Evolutionary conservation across 371 early-diverging fungal species (phyloP).

Genomic region (Mortierella sp.): DNA sequence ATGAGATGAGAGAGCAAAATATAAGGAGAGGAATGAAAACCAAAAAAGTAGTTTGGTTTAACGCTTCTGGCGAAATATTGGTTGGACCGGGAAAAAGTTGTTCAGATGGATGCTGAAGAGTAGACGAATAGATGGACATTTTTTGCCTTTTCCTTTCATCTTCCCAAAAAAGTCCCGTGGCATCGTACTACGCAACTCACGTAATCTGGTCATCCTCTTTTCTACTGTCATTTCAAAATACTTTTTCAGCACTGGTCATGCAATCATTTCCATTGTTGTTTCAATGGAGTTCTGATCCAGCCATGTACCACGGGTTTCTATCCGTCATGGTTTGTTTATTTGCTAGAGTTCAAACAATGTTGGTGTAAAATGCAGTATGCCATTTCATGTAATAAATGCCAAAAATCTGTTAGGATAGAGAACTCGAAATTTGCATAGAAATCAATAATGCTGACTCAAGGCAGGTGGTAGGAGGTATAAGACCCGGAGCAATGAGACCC

Average conservation of each 20-base stretch:
- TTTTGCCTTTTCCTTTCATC: neutral
- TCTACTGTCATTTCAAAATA: neutral
- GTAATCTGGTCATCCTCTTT: neutral
- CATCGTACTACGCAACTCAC: neutral
- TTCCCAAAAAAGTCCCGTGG: neutral
- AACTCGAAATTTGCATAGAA: slow-evolving; percentile 43
- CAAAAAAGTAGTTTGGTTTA: neutral
- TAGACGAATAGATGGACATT: neutral
- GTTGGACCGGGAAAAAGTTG: neutral
- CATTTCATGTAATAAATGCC: neutral
- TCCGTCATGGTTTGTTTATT: slow-evolving; percentile 40
- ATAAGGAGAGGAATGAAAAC: neutral
- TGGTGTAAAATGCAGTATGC: neutral
- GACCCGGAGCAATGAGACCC: neutral
- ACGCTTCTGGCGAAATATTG: neutral
- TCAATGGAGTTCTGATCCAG: slow-evolving; percentile 39
- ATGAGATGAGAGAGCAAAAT: neutral
- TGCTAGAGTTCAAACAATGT: neutral
- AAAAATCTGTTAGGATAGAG: slow-evolving; percentile 24
- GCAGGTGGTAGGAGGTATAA: neutral
- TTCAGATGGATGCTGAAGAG: neutral
- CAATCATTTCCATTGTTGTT: slow-evolving; percentile 48
- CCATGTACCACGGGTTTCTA: slow-evolving; percentile 49
- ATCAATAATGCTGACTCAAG: neutral
- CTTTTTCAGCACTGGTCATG: slow-evolving; percentile 7